Conservation (phyloP, 2,329 filamentous ascomycete genomes). For the Scortechinia acanthostroma region DNA sequence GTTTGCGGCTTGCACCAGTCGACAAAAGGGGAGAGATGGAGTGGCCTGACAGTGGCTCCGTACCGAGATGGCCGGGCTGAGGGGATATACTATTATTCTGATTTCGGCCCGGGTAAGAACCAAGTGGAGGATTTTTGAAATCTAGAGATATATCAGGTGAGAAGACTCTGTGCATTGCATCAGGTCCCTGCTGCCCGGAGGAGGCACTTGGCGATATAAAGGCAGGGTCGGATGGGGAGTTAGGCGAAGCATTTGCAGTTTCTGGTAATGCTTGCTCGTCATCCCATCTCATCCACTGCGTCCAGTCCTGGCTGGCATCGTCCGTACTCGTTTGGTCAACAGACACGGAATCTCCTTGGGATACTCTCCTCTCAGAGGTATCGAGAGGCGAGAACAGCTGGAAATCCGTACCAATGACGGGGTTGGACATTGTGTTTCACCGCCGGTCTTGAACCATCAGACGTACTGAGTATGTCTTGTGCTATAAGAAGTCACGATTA, state of each 20-base stretch:
- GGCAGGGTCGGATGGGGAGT: background rate
- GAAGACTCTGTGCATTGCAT: no score
- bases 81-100: background rate
- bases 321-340: background rate
- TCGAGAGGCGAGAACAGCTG: background rate
- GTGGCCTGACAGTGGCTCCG: no score
- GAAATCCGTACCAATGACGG: background rate
- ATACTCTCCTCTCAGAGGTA: background rate
- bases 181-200: background rate
- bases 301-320: background rate
- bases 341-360: background rate
- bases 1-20: background rate
- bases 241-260: background rate
- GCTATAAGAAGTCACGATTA: no score
- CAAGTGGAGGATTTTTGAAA: background rate
- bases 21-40: background rate
- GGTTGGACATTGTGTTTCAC: background rate
- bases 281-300: constrained; percentile 2
- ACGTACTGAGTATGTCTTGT: no score
- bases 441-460: no score
- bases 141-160: background rate
- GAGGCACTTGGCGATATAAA: background rate
- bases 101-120: background rate
- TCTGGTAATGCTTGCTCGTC: background rate
- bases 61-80: no score